Conservation (phyloP, 495 filamentous ascomycete genomes). For the Penicillium goetzii region DNA sequence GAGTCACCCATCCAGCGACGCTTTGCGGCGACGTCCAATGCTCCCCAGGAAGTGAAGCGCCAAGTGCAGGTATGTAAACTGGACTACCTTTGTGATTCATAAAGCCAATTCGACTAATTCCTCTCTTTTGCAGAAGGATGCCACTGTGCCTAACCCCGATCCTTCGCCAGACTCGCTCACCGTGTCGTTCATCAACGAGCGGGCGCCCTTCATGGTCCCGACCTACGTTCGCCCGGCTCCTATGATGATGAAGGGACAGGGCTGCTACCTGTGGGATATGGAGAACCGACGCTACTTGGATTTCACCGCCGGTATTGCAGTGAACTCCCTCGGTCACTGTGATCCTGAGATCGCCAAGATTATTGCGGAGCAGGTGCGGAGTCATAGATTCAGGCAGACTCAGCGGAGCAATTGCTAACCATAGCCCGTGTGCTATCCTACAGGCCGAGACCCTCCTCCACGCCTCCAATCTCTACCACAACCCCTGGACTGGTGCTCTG, state of each 20-base stretch:
- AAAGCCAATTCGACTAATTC: slow-evolving; percentile 13
- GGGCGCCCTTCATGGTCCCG: slow-evolving; percentile 85
- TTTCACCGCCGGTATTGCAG: slow-evolving; percentile 94
- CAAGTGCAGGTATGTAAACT: slow-evolving; percentile 27
- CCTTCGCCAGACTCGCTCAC: slow-evolving; percentile 77
- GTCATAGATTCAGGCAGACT: background rate
- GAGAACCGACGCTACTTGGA: slow-evolving; percentile 90
- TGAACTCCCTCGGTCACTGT: slow-evolving; percentile 89
- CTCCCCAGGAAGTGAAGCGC: slow-evolving; percentile 31
- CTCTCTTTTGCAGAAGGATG: slow-evolving; percentile 55
- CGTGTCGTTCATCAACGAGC: slow-evolving; percentile 69
- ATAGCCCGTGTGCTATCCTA: background rate
- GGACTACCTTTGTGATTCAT: accelerated
- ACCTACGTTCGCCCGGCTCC: slow-evolving; percentile 92
- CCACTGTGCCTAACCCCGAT: slow-evolving; percentile 72
- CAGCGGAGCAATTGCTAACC: slow-evolving; percentile 22
- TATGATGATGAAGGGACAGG: slow-evolving; percentile 84
- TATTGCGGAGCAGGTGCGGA: slow-evolving; percentile 70
- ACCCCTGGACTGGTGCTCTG: slow-evolving; percentile 87
- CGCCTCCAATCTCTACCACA: slow-evolving; percentile 94
- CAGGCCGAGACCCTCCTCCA: slow-evolving; percentile 81
- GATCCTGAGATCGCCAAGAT: slow-evolving; percentile 72
- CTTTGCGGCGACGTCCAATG: slow-evolving; percentile 37
- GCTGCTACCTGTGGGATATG: slow-evolving; percentile 86
- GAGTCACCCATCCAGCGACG: slow-evolving; percentile 46